Percentiles rank a stretch among this genome's conserved stretches.
Conservation (phyloP, 2,329 filamentous ascomycete species). For the Thermoascus crustaceus region DNA sequence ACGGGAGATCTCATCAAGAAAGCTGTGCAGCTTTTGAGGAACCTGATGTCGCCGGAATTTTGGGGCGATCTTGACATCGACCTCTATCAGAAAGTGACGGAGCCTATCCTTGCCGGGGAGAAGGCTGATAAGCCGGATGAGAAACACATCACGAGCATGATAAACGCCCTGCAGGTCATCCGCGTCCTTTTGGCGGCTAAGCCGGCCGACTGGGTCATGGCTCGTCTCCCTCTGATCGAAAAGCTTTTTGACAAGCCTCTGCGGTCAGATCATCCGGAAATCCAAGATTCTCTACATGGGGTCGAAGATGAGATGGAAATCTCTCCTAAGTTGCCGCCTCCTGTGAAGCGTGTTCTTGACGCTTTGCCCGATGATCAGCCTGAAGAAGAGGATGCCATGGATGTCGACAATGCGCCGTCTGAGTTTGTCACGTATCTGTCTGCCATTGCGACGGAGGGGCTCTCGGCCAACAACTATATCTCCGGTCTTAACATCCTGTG, state of each 20-base stretch:
- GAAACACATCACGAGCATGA: slow-evolving; percentile 75
- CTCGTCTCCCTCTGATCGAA: slow-evolving; percentile 68
- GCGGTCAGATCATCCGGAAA: slow-evolving; percentile 78
- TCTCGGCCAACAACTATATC: slow-evolving; percentile 72
- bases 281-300: slow-evolving; percentile 85
- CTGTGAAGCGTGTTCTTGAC: slow-evolving; percentile 74
- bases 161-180: slow-evolving; percentile 89
- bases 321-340: slow-evolving; percentile 62
- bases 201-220: slow-evolving; percentile 80
- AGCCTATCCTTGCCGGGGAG: slow-evolving; percentile 74
- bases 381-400: slow-evolving; percentile 76
- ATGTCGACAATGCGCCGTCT: slow-evolving; percentile 66
- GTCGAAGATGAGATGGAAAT: slow-evolving; percentile 63
- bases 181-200: slow-evolving; percentile 84
- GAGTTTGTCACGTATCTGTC: slow-evolving; percentile 83
- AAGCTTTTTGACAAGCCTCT: slow-evolving; percentile 85
- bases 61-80: slow-evolving; percentile 92
- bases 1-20: slow-evolving; percentile 77
- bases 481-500: slow-evolving; percentile 89
- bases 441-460: slow-evolving; percentile 75
- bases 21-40: slow-evolving; percentile 70
- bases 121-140: slow-evolving; percentile 76
- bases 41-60: slow-evolving; percentile 75
- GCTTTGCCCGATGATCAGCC: slow-evolving; percentile 73
- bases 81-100: slow-evolving; percentile 81